These are phyloP conservation scores for Patellaria atrata DNA, from an alignment of 495 filamentous ascomycete genomes.

Conservation along the genomic window DNA sequence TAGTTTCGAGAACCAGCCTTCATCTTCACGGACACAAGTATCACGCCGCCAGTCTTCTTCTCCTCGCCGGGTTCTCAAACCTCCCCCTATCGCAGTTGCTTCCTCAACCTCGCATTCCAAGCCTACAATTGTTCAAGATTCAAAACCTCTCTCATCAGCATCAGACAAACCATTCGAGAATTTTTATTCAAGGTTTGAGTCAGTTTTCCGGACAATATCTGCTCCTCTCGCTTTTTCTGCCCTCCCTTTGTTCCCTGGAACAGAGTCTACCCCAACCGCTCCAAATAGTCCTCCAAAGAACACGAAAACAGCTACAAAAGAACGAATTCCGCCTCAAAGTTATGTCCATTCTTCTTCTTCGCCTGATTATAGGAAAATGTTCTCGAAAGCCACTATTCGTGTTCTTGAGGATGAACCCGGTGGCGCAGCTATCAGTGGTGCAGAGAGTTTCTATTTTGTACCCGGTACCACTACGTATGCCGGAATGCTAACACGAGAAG, in stretches of 20 bases:
- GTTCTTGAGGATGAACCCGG: conserved; percentile 42
- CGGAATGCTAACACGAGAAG: conserved; percentile 60
- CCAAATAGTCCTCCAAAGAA: conserved; percentile 1
- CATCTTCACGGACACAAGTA: no score
- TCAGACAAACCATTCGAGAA: conserved; percentile 71
- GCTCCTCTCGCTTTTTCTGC: conserved; percentile 85
- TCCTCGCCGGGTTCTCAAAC: no score
- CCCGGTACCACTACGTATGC: conserved; percentile 85
- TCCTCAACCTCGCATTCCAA: no score
- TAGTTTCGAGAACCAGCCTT: not conserved
- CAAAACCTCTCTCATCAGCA: conserved; percentile 18
- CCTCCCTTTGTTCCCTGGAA: conserved; percentile 49
- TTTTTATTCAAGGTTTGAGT: conserved; percentile 83
- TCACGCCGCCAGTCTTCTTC: no score
- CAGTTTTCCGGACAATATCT: conserved; percentile 67
- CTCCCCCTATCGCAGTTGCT: no score
- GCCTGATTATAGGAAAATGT: conserved; percentile 61
- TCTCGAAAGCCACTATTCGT: conserved; percentile 65
- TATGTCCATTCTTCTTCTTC: no score
- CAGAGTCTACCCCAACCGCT: conserved; percentile 28
- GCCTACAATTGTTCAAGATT: no score
- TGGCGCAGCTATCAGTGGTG: conserved; percentile 33
- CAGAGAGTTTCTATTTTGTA: conserved; percentile 90
- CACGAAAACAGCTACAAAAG: conserved; percentile 6
- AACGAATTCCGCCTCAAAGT: conserved; percentile 17